phyloP scores from a whole-genome alignment of 345 rosid genomes.

The Corchorus capsularis region DNA sequence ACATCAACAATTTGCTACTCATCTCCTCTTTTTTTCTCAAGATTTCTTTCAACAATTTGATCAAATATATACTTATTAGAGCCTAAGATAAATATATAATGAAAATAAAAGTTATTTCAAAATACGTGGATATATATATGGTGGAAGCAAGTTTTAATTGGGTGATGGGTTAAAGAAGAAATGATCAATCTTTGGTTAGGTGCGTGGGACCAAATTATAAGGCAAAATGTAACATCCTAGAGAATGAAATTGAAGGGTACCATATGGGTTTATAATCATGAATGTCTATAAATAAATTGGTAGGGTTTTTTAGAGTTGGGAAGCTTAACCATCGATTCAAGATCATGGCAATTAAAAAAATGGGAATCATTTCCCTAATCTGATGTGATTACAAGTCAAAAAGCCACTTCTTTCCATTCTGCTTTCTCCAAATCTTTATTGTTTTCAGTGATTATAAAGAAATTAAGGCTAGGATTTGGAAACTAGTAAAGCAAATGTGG shows the following conservation, averaged over 20 bases:
- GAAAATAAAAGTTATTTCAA: too few relatives aligned
- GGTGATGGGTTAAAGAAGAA: conserved; percentile 2
- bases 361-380: not conserved
- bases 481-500: not conserved
- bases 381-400: conserved; percentile 2
- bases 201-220: conserved; percentile 7
- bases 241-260: not conserved
- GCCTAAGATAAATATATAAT: too few relatives aligned
- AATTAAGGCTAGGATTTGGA: not conserved
- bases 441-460: not conserved
- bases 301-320: not conserved
- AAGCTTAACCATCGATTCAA: not conserved
- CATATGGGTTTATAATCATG: not conserved
- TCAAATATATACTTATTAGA: not conserved
- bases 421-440: not conserved
- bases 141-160: not conserved
- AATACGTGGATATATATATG: not conserved
- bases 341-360: not conserved
- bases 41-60: not conserved
- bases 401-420: not conserved
- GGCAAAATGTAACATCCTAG: conserved; percentile 16
- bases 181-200: not conserved
- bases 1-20: not conserved
- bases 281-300: not conserved
- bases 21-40: not conserved